These are phyloP conservation scores for Plasmopara muralis DNA, from an alignment of 352 stramenopile genomes.

Conservation along the genomic window DNA sequence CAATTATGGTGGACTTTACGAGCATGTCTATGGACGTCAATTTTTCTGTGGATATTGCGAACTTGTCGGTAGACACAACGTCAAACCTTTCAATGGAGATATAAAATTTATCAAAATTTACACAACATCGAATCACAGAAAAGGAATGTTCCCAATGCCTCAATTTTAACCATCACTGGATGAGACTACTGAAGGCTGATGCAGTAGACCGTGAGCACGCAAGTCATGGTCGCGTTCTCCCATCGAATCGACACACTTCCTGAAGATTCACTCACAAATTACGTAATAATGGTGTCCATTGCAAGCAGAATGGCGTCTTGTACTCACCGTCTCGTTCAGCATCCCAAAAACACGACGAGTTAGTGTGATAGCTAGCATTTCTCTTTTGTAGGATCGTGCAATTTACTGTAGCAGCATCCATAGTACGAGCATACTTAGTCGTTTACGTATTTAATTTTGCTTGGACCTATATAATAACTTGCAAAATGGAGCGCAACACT, in stretches of 20 bases:
- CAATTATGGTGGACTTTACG: conserved; percentile 82
- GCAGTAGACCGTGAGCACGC: conserved; percentile 63
- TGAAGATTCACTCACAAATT: conserved; percentile 16
- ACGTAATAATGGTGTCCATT: conserved; percentile 12
- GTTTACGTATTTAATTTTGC: conserved; percentile 23
- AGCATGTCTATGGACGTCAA: conserved; percentile 44
- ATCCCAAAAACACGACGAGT: conserved; percentile 85
- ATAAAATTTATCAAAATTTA: conserved; percentile 12
- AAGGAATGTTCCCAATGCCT: conserved; percentile 16
- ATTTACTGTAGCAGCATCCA: conserved; percentile 50
- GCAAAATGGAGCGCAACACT: conserved; percentile 5
- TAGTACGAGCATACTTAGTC: conserved; percentile 15
- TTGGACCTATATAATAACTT: conserved; percentile 34
- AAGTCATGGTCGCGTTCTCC: conserved; percentile 71
- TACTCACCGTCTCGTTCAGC: conserved; percentile 69
- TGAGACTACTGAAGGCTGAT: conserved; percentile 53
- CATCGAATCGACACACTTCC: conserved; percentile 69
- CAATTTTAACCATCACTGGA: conserved; percentile 5
- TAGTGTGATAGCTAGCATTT: conserved; percentile 82
- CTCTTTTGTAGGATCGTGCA: conserved; percentile 86
- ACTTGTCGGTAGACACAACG: conserved; percentile 30
- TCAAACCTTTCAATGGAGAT: conserved; percentile 51
- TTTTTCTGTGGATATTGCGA: conserved; percentile 34
- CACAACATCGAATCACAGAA: conserved; percentile 11
- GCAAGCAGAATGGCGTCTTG: conserved; percentile 1